These are phyloP conservation scores for Microthlaspi erraticum DNA, from an alignment of 345 rosid genomes.

Conservation along the genomic window DNA sequence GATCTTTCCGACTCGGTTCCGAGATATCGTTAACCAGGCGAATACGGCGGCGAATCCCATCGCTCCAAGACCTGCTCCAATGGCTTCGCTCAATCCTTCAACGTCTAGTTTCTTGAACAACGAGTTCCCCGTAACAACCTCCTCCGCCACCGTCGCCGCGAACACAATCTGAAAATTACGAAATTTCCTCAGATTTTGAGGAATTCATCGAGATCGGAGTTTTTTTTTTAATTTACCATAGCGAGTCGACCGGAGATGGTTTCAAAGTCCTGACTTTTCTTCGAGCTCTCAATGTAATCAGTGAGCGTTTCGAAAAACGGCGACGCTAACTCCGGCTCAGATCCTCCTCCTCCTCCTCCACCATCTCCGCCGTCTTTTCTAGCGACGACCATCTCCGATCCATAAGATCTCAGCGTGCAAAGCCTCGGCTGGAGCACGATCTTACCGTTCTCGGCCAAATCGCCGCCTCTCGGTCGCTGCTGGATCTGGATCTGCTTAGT, in stretches of 20 bases:
- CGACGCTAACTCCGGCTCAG: conserved; percentile 46
- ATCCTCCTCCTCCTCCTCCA: conserved; percentile 21
- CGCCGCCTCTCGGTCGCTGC: conserved; percentile 43
- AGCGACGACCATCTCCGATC: conserved; percentile 61
- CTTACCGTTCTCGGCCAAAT: conserved; percentile 56
- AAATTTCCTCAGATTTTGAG: neutral
- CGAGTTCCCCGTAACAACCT: conserved; percentile 80
- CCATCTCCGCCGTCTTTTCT: conserved; percentile 49
- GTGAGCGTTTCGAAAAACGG: conserved; percentile 78
- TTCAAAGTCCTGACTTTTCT: conserved; percentile 88
- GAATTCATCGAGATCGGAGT: neutral
- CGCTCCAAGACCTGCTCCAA: conserved; percentile 71
- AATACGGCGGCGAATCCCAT: conserved; percentile 70
- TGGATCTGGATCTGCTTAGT: conserved; percentile 48
- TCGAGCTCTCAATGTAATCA: conserved; percentile 87
- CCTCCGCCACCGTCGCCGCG: conserved; percentile 72
- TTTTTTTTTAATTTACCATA: conserved; percentile 52
- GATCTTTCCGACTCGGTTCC: conserved; percentile 71
- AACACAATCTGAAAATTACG: conserved; percentile 65
- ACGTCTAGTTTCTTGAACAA: conserved; percentile 79
- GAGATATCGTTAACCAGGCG: conserved; percentile 81
- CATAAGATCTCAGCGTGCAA: conserved; percentile 87
- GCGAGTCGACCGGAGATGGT: conserved; percentile 91
- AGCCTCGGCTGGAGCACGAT: conserved; percentile 81
- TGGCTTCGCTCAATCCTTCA: conserved; percentile 69